Evolutionary conservation across 2,329 filamentous ascomycete species (phyloP).

Genomic region (Fusarium sp.): DNA sequence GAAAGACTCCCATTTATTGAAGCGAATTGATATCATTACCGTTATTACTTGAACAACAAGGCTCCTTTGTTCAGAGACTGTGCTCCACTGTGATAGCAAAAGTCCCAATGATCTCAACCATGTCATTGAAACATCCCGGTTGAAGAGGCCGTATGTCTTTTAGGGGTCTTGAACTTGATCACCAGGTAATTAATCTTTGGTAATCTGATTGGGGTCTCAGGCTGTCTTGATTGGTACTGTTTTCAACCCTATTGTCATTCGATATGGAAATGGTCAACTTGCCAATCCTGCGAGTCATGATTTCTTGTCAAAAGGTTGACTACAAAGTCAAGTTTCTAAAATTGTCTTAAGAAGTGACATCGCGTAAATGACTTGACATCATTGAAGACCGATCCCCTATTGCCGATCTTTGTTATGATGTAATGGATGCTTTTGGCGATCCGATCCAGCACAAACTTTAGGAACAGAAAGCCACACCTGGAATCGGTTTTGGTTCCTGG

Average conservation of each 20-base stretch:
- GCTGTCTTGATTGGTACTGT: not conserved
- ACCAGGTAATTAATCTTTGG: not conserved
- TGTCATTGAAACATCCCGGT: not conserved
- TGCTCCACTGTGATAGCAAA: not conserved
- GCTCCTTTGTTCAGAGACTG: not conserved
- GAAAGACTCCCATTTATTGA: not conserved
- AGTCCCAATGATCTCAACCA: not conserved
- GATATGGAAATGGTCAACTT: conserved; percentile 1
- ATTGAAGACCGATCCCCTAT: conserved; percentile 3
- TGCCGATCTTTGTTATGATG: conserved; percentile 22
- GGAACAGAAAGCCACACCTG: conserved; percentile 3
- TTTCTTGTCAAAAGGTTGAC: not conserved
- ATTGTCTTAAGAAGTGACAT: not conserved
- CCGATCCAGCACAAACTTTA: conserved; percentile 15
- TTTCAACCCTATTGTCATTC: not conserved
- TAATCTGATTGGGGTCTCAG: not conserved
- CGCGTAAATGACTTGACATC: conserved; percentile 14
- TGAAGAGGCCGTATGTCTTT: not conserved
- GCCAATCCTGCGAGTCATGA: conserved; percentile 8
- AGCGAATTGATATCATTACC: not conserved
- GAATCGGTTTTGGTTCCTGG: conserved; percentile 3
- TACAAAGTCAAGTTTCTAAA: not conserved
- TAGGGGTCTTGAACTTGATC: not conserved
- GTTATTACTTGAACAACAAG: not conserved
- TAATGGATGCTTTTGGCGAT: conserved; percentile 28